phyloP scores from a whole-genome alignment of 129 eudicot genomes.

The Chrysanthemum seticuspe region DNA sequence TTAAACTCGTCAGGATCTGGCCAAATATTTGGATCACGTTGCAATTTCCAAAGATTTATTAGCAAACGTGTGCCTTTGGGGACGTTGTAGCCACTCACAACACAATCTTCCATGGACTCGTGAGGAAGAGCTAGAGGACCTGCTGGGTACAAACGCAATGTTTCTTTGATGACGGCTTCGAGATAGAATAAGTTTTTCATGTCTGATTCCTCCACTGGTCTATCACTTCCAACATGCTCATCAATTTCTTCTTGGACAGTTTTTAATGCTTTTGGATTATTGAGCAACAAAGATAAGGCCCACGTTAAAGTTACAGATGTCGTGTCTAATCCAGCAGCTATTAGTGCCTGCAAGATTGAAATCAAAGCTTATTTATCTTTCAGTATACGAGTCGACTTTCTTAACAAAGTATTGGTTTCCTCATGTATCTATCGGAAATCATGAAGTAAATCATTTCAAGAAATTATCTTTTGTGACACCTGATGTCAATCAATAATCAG shows the following conservation, averaged over 20 bases:
- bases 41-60: conserved; percentile 34
- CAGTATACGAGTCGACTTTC: too few relatives aligned
- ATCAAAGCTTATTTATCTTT: too few relatives aligned
- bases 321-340: conserved; percentile 21
- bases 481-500: too few relatives aligned
- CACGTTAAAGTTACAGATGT: conserved; percentile 21
- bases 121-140: conserved; percentile 25
- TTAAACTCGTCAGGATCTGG: conserved; percentile 27
- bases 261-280: conserved; percentile 19
- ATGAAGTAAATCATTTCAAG: too few relatives aligned
- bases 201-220: conserved; percentile 39
- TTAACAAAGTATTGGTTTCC: too few relatives aligned
- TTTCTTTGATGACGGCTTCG: conserved; percentile 29
- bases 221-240: conserved; percentile 26
- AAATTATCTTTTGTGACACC: too few relatives aligned
- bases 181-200: conserved; percentile 36
- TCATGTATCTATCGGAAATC: too few relatives aligned
- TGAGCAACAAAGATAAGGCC: conserved; percentile 32
- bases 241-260: conserved; percentile 28
- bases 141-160: conserved; percentile 38
- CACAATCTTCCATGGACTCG: conserved; percentile 32
- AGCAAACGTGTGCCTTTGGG: conserved; percentile 39
- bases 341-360: conserved; percentile 6
- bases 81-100: conserved; percentile 30
- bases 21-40: conserved; percentile 25